Conservation (phyloP, 2,329 filamentous ascomycete species). For the Aspergillus carbonarius region DNA sequence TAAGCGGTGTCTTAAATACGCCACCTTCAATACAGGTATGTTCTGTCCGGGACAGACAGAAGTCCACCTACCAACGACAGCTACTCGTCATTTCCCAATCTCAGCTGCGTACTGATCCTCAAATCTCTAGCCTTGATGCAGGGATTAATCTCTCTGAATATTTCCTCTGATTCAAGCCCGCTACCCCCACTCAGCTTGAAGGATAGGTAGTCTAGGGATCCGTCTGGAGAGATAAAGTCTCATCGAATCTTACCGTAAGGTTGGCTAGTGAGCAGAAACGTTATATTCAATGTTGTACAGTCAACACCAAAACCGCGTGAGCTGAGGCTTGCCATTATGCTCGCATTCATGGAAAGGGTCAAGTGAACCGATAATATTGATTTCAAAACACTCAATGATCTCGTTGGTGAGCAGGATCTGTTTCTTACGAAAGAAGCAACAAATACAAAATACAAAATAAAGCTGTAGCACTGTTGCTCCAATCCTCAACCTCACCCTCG, state of each 20-base stretch:
- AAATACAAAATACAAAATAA: conserved; percentile 42
- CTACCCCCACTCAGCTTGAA: conserved; percentile 22
- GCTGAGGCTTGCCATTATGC: conserved; percentile 10
- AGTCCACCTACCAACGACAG: conserved; percentile 26
- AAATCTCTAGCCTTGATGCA: conserved; percentile 21
- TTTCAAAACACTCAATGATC: conserved; percentile 17
- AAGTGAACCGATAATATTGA: conserved; percentile 40
- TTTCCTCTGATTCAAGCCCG: conserved; percentile 16
- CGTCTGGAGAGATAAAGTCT: conserved; percentile 14
- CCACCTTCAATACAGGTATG: conserved; percentile 31
- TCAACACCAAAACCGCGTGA: conserved; percentile 25
- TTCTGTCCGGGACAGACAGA: conserved; percentile 31
- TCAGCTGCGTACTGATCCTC: conserved; percentile 13
- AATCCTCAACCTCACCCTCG: conserved; percentile 42
- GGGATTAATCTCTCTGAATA: conserved; percentile 25
- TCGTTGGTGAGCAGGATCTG: conserved; percentile 12
- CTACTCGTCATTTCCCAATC: conserved; percentile 16
- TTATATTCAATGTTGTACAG: conserved; percentile 31
- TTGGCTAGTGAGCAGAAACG: conserved; percentile 37
- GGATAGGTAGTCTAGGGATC: conserved; percentile 7
- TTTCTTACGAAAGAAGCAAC: conserved; percentile 32
- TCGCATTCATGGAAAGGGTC: conserved; percentile 47
- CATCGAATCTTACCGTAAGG: conserved; percentile 22
- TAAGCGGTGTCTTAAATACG: not conserved
- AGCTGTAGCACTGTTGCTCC: conserved; percentile 30